Base-by-base conservation (phyloP, 1,139 yeast species). In the Suhomyces wounanorum region DNA sequence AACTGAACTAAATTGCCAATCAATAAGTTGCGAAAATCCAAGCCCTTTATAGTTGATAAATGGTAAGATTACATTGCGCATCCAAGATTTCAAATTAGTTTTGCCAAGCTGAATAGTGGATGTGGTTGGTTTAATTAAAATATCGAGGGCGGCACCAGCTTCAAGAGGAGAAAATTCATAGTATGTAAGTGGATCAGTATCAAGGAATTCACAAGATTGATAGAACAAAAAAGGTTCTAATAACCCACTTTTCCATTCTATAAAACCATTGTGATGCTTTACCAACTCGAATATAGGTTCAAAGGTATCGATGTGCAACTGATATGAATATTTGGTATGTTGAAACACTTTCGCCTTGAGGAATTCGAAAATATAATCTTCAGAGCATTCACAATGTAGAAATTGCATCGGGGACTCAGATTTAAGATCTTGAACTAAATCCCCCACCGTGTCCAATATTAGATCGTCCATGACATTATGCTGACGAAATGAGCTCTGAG, bases 51-150 rank as follows among this genome's bases (percentile, higher is more conserved):
- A 66, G 1, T 43, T 51, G 5, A 67, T 54, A 16, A 66, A 52
- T 0, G 80, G 80, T 7, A 74, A 42, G 1, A 72, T 59, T 7
- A 70, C 77, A 17, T 64, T 55, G 1, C 50, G 26, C 51, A 72
- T 53, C 75, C 77, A 75, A 14, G 58, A 51, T 3, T 52, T 54
- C 1, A 59, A 49, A 8, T 63, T 49, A 26, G 62, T 37, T 31
- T 61, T 61, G 6, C 54, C 58, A 11, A 56, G 52, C 10, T 33
- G 31, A 1, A 13, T 35, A 2, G 30, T 38, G 1, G 57, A 16
- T 25, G 26, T 50, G 14, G 72, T 50, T 0, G 77, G 77, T 1
- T 47, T 50, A 3, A 69, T 57, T 14, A 73, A 58, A 1, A 54
- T 55, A 1, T 59, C 53, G 45, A 73, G 69, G 21, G 59, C 53